Percentiles rank a stretch among this genome's conserved stretches.
phyloP scores from a whole-genome alignment of 2,329 filamentous ascomycete genomes.

The Capronia americana region DNA sequence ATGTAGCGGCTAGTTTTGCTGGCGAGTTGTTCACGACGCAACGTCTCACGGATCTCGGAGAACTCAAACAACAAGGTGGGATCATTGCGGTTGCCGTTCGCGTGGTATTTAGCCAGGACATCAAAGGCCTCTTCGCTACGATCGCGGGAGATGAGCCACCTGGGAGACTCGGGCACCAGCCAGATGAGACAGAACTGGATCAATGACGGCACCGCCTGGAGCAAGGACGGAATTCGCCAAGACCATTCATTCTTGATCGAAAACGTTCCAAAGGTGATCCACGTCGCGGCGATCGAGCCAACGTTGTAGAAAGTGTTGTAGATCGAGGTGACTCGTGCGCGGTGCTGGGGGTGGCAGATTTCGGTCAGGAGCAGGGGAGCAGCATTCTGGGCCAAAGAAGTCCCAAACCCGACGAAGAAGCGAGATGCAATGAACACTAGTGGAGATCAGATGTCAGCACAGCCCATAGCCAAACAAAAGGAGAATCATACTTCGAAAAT shows the following conservation, averaged over 20 bases:
- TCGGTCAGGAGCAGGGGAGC: conserved; percentile 46
- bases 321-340: conserved; percentile 55
- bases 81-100: conserved; percentile 47
- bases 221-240: conserved; percentile 69
- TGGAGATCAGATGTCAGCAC: neutral
- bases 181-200: conserved; percentile 61
- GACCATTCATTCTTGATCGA: too few species aligned
- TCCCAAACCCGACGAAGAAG: neutral
- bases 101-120: conserved; percentile 47
- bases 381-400: neutral
- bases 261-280: conserved; percentile 53
- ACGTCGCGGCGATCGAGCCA: conserved; percentile 57
- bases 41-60: conserved; percentile 68
- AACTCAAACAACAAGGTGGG: conserved; percentile 68
- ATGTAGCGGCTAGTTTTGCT: conserved; percentile 59
- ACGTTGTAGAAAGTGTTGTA: conserved; percentile 62
- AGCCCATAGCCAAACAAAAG: neutral
- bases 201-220: conserved; percentile 68
- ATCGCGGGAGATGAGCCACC: conserved; percentile 59
- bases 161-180: conserved; percentile 71
- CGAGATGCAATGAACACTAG: neutral
- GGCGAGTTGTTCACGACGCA: too few species aligned
- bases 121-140: conserved; percentile 40
- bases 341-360: conserved; percentile 56
- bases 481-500: too few species aligned